Evolutionary conservation across 768 basidiomycete genomes (phyloP), one percentile per base, ranked within the genome.

Genomic region (Tulasnella sp.): DNA sequence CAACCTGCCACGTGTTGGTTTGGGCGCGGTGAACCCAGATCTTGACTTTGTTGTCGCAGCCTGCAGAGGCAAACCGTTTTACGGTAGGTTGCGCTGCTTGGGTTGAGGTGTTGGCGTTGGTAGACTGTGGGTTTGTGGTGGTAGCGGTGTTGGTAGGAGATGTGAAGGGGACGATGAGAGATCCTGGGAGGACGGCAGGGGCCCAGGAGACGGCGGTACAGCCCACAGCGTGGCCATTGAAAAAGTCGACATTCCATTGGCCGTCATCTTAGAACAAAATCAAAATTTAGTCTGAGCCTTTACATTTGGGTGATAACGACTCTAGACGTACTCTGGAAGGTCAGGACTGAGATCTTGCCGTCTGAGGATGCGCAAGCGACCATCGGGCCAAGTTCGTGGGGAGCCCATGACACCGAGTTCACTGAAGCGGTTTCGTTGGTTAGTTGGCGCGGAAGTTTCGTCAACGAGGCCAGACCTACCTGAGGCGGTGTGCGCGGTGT

Each of bases 171-270:
- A 81, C 79, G 63, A 90, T 87, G 58, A 93, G 81, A 11, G 87
- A 86, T 34, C 89, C 90, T 3, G 91, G 87, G 31, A 87, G 80
- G 45, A 83, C 82, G 41, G 92, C 90, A 1, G 96, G 94, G 0
- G 92, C 91, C 96, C 96, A 99, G 4, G 92, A 93, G 49, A 98
- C 87, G 53, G 93, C 89, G 68, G 97, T 98, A 70, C 92, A 96
- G 24, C 93, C 92, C 53, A 93, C 93, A 0, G 91, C 88, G 68
- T 99, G 94, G 0, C 87, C 96, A 38, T 88, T 86, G 75, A 97
- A 96, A 63, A 94, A 88, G 62, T 90, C 90, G 1, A 90, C 89
- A 63, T 87, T 89, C 84, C 92, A 93, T 62, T 93, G 90, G 50
- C 94, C 93, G 69, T 98, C 93, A 69, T 94, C 94, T 97, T 66